phyloP scores from a whole-genome alignment of 2,329 filamentous ascomycete species.

The Chrysosphaeria jannelii region DNA sequence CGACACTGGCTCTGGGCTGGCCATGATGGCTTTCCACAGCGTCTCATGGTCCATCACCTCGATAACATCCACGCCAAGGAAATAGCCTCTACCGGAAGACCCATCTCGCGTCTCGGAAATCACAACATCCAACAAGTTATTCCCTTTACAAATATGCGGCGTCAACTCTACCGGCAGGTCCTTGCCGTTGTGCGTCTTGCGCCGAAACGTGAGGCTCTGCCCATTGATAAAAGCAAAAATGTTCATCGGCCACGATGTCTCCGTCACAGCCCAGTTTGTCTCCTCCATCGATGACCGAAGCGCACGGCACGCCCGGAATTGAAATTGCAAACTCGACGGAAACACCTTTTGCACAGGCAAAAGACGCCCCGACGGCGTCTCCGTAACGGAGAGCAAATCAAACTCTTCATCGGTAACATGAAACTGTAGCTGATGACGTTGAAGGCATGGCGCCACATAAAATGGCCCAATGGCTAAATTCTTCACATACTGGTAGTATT shows the following conservation, averaged over 20 bases:
- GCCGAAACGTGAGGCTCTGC: conserved; percentile 22
- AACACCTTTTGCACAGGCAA: conserved; percentile 12
- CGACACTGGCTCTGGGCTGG: conserved; percentile 18
- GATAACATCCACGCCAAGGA: conserved; percentile 40
- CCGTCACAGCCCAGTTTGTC: conserved; percentile 5
- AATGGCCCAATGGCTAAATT: conserved; percentile 18
- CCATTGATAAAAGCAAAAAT: conserved; percentile 41
- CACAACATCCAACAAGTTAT: conserved; percentile 29
- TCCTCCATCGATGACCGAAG: conserved; percentile 5
- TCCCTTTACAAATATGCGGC: conserved; percentile 20
- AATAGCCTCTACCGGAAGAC: conserved; percentile 2
- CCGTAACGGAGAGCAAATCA: conserved; percentile 9
- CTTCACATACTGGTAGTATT: conserved; percentile 28
- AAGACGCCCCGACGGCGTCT: conserved; percentile 7
- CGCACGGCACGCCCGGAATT: conserved; percentile 30
- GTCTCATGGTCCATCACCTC: conserved; percentile 19
- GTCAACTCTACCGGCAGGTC: conserved; percentile 55
- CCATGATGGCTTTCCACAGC: too few species aligned
- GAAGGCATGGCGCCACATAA: conserved; percentile 8
- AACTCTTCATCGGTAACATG: conserved; percentile 11
- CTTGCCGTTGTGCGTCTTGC: conserved; percentile 42
- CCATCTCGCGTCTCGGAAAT: conserved; percentile 7
- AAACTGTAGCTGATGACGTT: conserved; percentile 17
- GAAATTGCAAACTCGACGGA: conserved; percentile 28
- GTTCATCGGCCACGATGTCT: conserved; percentile 38